Evolutionary conservation across 2,329 filamentous ascomycete species (phyloP).

Genomic region (Myriangium duriaei): DNA sequence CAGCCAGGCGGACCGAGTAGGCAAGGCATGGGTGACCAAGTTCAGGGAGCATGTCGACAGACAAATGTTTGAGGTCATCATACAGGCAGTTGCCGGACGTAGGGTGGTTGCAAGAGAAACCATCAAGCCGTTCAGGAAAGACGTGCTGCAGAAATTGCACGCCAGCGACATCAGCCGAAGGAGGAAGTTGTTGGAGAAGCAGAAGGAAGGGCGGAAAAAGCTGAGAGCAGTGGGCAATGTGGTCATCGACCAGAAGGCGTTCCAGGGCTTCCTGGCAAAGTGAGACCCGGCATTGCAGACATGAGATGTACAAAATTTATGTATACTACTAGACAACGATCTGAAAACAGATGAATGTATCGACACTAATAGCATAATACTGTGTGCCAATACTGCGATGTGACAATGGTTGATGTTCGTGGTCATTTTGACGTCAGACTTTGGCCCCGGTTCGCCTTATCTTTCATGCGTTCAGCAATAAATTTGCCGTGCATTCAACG

Average conservation of each 20-base stretch:
- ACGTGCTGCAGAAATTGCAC: slow-evolving; percentile 85
- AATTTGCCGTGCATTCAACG: no score
- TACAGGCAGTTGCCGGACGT: slow-evolving; percentile 67
- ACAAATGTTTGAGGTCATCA: slow-evolving; percentile 95
- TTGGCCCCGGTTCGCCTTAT: no score
- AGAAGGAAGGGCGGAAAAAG: slow-evolving; percentile 89
- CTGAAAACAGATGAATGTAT: no score
- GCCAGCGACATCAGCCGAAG: slow-evolving; percentile 75
- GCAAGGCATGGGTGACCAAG: slow-evolving; percentile 79
- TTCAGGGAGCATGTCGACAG: slow-evolving; percentile 95
- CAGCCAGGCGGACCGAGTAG: slow-evolving; percentile 69
- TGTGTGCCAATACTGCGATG: no score
- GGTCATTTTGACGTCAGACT: no score
- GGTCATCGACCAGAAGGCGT: slow-evolving; percentile 89
- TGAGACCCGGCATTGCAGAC: no score
- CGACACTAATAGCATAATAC: no score
- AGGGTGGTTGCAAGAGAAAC: slow-evolving; percentile 83
- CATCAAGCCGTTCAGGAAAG: slow-evolving; percentile 92
- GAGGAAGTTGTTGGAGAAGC: slow-evolving; percentile 83
- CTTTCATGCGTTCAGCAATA: no score
- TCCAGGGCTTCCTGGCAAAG: slow-evolving; percentile 86
- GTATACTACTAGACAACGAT: no score
- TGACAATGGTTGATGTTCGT: no score
- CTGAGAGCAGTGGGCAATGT: slow-evolving; percentile 75
- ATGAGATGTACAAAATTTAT: no score